Percentiles rank a stretch among this genome's conserved stretches.
Evolutionary conservation across 768 basidiomycete species (phyloP).

Genomic region (Trametes maxima): DNA sequence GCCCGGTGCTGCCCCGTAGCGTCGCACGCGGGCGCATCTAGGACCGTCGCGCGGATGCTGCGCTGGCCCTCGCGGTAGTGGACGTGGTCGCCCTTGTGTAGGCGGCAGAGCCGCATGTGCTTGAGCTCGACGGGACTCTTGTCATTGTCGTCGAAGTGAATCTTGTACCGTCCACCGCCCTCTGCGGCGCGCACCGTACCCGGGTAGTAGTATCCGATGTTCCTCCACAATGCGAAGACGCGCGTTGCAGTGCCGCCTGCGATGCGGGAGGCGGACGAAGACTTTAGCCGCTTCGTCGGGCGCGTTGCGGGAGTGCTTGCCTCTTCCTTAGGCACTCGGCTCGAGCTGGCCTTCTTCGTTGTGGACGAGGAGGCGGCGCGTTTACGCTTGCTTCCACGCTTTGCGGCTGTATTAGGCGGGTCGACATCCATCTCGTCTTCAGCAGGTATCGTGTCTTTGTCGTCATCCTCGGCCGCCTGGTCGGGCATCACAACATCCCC

Average conservation of each 20-base stretch:
- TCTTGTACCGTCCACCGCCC: slow-evolving; percentile 39
- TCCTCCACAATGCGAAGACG: slow-evolving; percentile 72
- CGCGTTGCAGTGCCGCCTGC: slow-evolving; percentile 43
- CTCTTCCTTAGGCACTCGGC: slow-evolving; percentile 18
- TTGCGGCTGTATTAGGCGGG: slow-evolving; percentile 37
- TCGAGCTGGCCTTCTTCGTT: slow-evolving; percentile 29
- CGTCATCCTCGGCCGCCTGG: slow-evolving; percentile 39
- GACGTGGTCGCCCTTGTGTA: slow-evolving; percentile 61
- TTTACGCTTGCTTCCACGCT: slow-evolving; percentile 39
- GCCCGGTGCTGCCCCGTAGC: slow-evolving; percentile 2
- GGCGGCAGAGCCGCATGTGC: slow-evolving; percentile 50
- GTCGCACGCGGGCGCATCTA: slow-evolving; percentile 6
- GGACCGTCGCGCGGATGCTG: slow-evolving; percentile 26
- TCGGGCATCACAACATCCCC: slow-evolving; percentile 37
- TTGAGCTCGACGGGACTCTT: slow-evolving; percentile 38
- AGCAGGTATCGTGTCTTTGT: slow-evolving; percentile 35
- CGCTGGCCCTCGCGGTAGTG: slow-evolving; percentile 33
- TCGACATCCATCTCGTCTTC: slow-evolving; percentile 26
- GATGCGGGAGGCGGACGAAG: slow-evolving; percentile 11
- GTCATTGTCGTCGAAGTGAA: slow-evolving; percentile 71
- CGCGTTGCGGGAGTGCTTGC: slow-evolving; percentile 14
- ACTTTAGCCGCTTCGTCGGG: slow-evolving; percentile 25
- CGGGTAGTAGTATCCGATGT: slow-evolving; percentile 60
- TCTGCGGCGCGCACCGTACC: slow-evolving; percentile 51
- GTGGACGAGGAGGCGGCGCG: slow-evolving; percentile 20